Evolutionary conservation across 768 basidiomycete genomes (phyloP).

Genomic region (Galerina marginata): DNA sequence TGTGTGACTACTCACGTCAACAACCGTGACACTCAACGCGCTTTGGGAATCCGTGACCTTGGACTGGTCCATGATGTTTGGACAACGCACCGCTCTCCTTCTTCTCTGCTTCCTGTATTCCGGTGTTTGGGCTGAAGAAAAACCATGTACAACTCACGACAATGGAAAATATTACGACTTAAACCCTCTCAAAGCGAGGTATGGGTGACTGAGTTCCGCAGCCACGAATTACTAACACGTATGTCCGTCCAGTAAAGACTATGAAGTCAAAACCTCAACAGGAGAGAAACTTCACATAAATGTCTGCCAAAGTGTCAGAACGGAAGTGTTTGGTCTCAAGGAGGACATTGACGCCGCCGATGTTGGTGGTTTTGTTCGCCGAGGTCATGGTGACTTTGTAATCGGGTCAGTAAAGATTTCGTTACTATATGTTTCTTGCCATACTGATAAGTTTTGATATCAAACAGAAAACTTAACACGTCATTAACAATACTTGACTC

Average conservation of each 20-base stretch:
- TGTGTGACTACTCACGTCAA: slow-evolving; percentile 22
- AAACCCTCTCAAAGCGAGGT: slow-evolving; percentile 65
- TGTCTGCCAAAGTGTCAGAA: slow-evolving; percentile 61
- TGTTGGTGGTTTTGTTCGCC: slow-evolving; percentile 67
- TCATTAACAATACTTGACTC: slow-evolving; percentile 60
- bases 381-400: slow-evolving; percentile 69
- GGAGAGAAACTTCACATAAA: slow-evolving; percentile 62
- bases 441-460: background rate
- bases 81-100: slow-evolving; percentile 11
- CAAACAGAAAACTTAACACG: slow-evolving; percentile 61
- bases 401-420: slow-evolving; percentile 58
- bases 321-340: slow-evolving; percentile 64
- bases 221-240: slow-evolving; percentile 10
- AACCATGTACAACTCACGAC: slow-evolving; percentile 64
- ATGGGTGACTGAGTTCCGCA: slow-evolving; percentile 21
- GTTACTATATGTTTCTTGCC: background rate
- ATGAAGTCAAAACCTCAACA: slow-evolving; percentile 53
- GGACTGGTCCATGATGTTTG: slow-evolving; percentile 8
- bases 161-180: slow-evolving; percentile 70
- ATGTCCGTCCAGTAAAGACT: slow-evolving; percentile 61
- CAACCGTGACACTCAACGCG: slow-evolving; percentile 19
- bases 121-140: slow-evolving; percentile 44
- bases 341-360: slow-evolving; percentile 56
- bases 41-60: slow-evolving; percentile 2
- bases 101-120: slow-evolving; percentile 14